A percentile compares a stretch with the other conserved stretches of the same genome.
phyloP scores from a whole-genome alignment of 768 basidiomycete species.

The Boletus speciosus region DNA sequence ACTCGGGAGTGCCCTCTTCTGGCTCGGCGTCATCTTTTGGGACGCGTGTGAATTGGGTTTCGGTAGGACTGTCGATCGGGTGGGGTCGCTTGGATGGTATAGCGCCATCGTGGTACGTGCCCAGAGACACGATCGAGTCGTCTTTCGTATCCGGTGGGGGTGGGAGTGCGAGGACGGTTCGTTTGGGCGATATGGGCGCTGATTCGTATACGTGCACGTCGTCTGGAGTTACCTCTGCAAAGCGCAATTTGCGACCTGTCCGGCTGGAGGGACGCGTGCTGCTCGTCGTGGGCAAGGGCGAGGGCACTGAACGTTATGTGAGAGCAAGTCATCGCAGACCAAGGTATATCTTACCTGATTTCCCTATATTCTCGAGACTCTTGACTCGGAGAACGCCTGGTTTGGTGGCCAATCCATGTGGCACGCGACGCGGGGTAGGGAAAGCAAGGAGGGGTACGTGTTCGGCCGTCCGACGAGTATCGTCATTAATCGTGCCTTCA shows the following conservation, averaged over 20 bases:
- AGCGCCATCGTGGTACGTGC: slow-evolving; percentile 35
- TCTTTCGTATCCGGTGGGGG: slow-evolving; percentile 30
- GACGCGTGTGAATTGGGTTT: not conserved
- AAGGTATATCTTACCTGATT: slow-evolving; percentile 12
- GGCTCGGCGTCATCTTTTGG: slow-evolving; percentile 27
- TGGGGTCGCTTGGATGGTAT: slow-evolving; percentile 11
- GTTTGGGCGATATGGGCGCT: slow-evolving; percentile 72
- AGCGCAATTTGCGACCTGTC: slow-evolving; percentile 57
- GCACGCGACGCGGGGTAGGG: slow-evolving; percentile 10
- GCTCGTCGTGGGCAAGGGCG: slow-evolving; percentile 42
- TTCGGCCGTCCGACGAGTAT: not conserved
- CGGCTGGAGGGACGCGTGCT: slow-evolving; percentile 60
- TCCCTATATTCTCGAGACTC: slow-evolving; percentile 28
- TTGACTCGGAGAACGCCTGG: slow-evolving; percentile 29
- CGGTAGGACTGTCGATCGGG: not conserved
- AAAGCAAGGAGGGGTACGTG: not conserved
- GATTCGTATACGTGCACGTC: slow-evolving; percentile 84
- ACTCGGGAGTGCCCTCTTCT: slow-evolving; percentile 75
- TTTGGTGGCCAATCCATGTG: slow-evolving; percentile 13
- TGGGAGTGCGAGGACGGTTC: slow-evolving; percentile 52
- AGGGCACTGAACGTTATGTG: slow-evolving; percentile 32
- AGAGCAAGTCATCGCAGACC: not conserved
- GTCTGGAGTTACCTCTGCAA: slow-evolving; percentile 69
- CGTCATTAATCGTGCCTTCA: not conserved
- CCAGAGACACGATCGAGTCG: slow-evolving; percentile 32